Conservation (phyloP, 2,329 filamentous ascomycete genomes). For the Didymella keratinophila region DNA sequence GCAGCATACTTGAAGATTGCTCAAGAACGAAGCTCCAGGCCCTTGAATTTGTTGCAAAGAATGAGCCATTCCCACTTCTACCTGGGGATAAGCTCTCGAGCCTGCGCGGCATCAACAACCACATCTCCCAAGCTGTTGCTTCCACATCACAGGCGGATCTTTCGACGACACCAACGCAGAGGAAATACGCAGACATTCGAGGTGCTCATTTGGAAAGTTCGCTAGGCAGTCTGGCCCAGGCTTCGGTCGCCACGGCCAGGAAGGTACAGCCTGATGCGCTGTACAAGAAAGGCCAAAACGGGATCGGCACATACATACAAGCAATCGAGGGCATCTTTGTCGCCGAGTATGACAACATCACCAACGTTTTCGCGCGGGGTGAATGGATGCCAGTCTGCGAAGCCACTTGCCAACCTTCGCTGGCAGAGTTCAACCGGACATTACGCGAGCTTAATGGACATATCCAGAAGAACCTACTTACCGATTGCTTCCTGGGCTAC, state of each 20-base stretch:
- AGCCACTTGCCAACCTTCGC: conserved; percentile 76
- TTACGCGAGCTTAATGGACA: conserved; percentile 88
- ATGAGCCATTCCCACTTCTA: conserved; percentile 79
- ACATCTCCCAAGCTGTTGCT: conserved; percentile 70
- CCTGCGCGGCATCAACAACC: conserved; percentile 79
- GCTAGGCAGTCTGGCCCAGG: conserved; percentile 84
- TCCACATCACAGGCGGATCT: conserved; percentile 55
- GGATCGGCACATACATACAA: conserved; percentile 86
- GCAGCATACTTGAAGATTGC: conserved; percentile 79
- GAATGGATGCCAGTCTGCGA: conserved; percentile 84
- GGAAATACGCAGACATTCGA: conserved; percentile 84
- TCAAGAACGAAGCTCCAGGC: conserved; percentile 80
- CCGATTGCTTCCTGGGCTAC: conserved; percentile 93
- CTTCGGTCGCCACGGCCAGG: conserved; percentile 78
- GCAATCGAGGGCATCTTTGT: conserved; percentile 87
- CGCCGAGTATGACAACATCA: conserved; percentile 90
- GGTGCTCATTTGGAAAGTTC: conserved; percentile 85
- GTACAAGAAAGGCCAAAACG: conserved; percentile 88
- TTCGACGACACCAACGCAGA: conserved; percentile 73
- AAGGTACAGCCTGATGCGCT: conserved; percentile 79
- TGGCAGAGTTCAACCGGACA: conserved; percentile 85
- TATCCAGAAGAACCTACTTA: conserved; percentile 83
- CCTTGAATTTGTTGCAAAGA: conserved; percentile 90
- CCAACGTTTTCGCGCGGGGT: conserved; percentile 82
- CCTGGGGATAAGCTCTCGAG: conserved; percentile 77